Evolutionary conservation across 176 grass and related monocot genomes (phyloP).

Genomic region (Alopecurus myosuroides): DNA sequence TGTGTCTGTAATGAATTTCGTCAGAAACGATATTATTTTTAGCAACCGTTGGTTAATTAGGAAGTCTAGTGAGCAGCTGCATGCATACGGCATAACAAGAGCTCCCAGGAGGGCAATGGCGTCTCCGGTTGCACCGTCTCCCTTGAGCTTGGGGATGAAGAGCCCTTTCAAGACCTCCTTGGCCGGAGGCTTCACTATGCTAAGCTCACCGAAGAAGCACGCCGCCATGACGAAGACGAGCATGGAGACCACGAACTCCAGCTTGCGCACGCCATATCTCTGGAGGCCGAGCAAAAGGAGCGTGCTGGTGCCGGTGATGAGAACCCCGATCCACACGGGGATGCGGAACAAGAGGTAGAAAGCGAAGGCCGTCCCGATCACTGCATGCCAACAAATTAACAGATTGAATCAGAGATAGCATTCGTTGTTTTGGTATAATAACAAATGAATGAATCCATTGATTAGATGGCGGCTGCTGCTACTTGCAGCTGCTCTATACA

Average conservation of each 20-base stretch:
- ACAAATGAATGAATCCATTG: not conserved
- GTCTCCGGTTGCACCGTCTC: constrained; percentile 50
- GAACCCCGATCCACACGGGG: constrained; percentile 80
- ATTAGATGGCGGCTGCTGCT: not conserved
- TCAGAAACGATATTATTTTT: not conserved
- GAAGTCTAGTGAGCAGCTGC: constrained; percentile 1
- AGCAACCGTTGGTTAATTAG: not conserved
- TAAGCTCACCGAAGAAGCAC: constrained; percentile 75
- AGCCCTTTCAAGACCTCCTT: constrained; percentile 53
- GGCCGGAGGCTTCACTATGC: constrained; percentile 72
- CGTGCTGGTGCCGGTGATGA: constrained; percentile 86
- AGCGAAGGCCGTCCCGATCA: constrained; percentile 79
- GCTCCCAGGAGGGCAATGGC: constrained; percentile 85
- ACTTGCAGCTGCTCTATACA: not conserved
- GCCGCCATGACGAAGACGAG: constrained; percentile 52
- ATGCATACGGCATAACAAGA: constrained; percentile 89
- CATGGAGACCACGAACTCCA: not conserved
- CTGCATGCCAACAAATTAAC: constrained; percentile 19
- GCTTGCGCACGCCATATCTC: constrained; percentile 73
- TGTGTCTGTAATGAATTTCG: constrained; percentile 48
- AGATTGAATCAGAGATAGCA: not conserved
- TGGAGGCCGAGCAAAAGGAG: constrained; percentile 77
- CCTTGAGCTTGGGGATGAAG: constrained; percentile 32
- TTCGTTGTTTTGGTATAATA: not conserved
- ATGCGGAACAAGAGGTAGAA: constrained; percentile 86